Percentiles rank a stretch among this genome's conserved stretches.
phyloP scores from a whole-genome alignment of 148 eudicot species.

The Linanthus parryae region DNA sequence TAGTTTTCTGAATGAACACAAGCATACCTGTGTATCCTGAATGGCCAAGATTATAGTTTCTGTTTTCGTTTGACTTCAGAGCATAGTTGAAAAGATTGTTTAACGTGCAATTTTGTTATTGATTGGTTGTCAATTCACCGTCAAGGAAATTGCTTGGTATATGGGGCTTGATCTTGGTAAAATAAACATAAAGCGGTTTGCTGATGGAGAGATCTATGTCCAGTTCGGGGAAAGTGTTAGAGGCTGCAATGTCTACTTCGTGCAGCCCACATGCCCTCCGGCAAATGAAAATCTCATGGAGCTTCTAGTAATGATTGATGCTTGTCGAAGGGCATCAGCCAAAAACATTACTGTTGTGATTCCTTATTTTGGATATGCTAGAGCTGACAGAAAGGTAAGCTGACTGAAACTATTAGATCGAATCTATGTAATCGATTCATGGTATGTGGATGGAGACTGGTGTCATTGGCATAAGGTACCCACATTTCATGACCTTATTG shows the following conservation, averaged over 20 bases:
- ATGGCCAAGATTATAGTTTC: too few relatives aligned
- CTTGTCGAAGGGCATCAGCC: slow-evolving; percentile 92
- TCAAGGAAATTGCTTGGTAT: slow-evolving; percentile 82
- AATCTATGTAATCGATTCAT: too few relatives aligned
- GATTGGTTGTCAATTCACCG: too few relatives aligned
- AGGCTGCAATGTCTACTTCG: slow-evolving; percentile 87
- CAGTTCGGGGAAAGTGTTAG: slow-evolving; percentile 93
- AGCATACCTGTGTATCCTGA: too few relatives aligned
- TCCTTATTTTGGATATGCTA: slow-evolving; percentile 92
- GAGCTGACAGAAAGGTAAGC: slow-evolving; percentile 90
- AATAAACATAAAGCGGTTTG: slow-evolving; percentile 70
- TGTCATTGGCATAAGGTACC: too few relatives aligned
- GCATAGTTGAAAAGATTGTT: not conserved
- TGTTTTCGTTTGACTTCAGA: too few relatives aligned
- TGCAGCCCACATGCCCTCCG: slow-evolving; percentile 92
- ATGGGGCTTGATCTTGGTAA: slow-evolving; percentile 87
- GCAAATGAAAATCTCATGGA: slow-evolving; percentile 96
- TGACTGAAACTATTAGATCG: too few relatives aligned
- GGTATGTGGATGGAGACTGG: too few relatives aligned
- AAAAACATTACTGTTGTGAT: slow-evolving; percentile 88
- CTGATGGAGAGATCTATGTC: slow-evolving; percentile 92
- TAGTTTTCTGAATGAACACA: too few relatives aligned
- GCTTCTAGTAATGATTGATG: slow-evolving; percentile 85
- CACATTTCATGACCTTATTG: too few relatives aligned
- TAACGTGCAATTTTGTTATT: not conserved